Evolutionary conservation across 768 basidiomycete species (phyloP).

Genomic region (button mushroom (Agaricus bisporus)): DNA sequence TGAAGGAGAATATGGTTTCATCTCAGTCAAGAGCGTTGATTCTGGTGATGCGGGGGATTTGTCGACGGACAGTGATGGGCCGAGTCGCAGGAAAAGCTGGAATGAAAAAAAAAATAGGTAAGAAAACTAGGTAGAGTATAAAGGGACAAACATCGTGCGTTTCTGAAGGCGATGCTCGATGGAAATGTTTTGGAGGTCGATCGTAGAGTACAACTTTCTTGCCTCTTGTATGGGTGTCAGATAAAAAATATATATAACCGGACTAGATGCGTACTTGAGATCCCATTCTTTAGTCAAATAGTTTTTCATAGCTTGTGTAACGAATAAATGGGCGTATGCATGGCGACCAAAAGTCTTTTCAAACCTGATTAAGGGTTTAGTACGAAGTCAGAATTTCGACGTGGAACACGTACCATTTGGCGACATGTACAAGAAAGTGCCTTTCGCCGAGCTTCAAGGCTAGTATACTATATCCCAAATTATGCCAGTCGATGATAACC

Average conservation of each 20-base stretch:
- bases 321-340: slow-evolving; percentile 90
- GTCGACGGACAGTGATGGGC: slow-evolving; percentile 28
- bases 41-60: slow-evolving; percentile 57
- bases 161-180: slow-evolving; percentile 60
- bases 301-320: slow-evolving; percentile 82
- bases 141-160: slow-evolving; percentile 59
- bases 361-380: slow-evolving; percentile 48
- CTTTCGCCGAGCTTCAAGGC: slow-evolving; percentile 68
- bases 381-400: neutral
- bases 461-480: slow-evolving; percentile 91
- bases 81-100: slow-evolving; percentile 48
- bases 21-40: slow-evolving; percentile 57
- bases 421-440: slow-evolving; percentile 68
- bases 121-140: neutral
- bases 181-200: slow-evolving; percentile 84
- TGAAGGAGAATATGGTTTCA: neutral
- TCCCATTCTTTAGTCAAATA: slow-evolving; percentile 67
- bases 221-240: slow-evolving; percentile 45
- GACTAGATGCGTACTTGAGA: slow-evolving; percentile 50
- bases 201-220: slow-evolving; percentile 79
- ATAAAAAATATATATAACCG: neutral
- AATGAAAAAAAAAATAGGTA: neutral
- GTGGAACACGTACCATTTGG: slow-evolving; percentile 52
- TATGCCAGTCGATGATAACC: slow-evolving; percentile 98
- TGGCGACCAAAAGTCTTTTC: slow-evolving; percentile 72